These are phyloP conservation scores for Pestalotiopsis sp. DNA, from an alignment of 2,329 filamentous ascomycete species.

Conservation along the genomic window DNA sequence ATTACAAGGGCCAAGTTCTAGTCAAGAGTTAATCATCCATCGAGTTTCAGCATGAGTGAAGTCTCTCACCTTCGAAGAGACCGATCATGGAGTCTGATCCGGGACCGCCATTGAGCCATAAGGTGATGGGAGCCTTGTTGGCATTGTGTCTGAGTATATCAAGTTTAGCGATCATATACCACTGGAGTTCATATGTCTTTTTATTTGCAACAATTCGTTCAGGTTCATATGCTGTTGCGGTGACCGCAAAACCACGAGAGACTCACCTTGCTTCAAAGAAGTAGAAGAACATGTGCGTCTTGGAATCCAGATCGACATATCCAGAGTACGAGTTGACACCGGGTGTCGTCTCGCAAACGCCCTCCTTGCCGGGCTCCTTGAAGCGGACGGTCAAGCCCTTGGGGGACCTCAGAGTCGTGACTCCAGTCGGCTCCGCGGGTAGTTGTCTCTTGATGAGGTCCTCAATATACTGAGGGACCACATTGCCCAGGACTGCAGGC, in stretches of 20 bases:
- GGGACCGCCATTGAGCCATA: constrained; percentile 56
- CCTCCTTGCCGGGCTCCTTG: constrained; percentile 50
- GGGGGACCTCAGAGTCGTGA: constrained; percentile 46
- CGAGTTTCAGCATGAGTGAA: no score
- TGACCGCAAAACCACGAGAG: no score
- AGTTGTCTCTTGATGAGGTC: constrained; percentile 29
- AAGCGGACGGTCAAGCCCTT: constrained; percentile 49
- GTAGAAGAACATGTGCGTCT: constrained; percentile 47
- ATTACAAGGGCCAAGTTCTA: neutral
- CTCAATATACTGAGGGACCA: neutral
- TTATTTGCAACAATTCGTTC: neutral
- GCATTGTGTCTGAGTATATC: constrained; percentile 34
- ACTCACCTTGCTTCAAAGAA: constrained; percentile 42
- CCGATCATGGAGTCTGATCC: constrained; percentile 45
- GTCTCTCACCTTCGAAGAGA: constrained; percentile 1
- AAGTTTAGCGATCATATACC: neutral
- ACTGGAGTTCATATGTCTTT: no score
- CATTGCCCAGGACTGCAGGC: neutral
- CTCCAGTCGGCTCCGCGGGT: constrained; percentile 42
- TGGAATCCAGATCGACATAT: constrained; percentile 29
- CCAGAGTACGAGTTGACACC: constrained; percentile 51
- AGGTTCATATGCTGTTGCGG: neutral
- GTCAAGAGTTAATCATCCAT: neutral
- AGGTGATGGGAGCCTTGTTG: constrained; percentile 39
- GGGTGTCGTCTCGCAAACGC: constrained; percentile 53